phyloP scores from a whole-genome alignment of 192 early-diverging fungal species.

The Entrophospora sp. region DNA sequence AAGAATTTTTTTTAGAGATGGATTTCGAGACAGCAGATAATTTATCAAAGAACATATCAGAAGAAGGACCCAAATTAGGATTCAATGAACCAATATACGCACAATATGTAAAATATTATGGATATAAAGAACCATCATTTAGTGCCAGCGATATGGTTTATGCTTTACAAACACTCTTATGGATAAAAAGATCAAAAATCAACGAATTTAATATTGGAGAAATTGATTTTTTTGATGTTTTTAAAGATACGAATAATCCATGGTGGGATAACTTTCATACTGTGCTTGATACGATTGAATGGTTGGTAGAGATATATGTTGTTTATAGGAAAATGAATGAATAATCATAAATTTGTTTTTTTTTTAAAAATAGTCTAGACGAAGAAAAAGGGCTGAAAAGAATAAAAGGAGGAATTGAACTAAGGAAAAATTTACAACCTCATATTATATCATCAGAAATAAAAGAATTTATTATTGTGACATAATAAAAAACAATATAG shows the following conservation, averaged over 20 bases:
- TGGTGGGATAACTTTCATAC: conserved; percentile 10
- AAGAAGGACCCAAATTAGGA: background rate
- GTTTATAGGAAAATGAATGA: too few species aligned
- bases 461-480: too few species aligned
- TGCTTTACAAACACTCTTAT: background rate
- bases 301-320: too few species aligned
- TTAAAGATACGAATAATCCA: background rate
- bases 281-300: background rate
- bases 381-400: too few species aligned
- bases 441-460: too few species aligned
- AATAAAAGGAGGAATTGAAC: too few species aligned
- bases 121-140: background rate
- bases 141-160: background rate
- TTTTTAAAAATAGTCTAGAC: too few species aligned
- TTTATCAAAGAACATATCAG: background rate
- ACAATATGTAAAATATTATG: background rate
- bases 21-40: background rate
- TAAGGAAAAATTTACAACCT: too few species aligned
- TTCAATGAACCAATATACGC: background rate
- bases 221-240: conserved; percentile 9
- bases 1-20: background rate
- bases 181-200: background rate
- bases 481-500: too few species aligned
- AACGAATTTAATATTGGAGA: background rate
- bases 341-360: too few species aligned